Conservation (phyloP, 176 grass and related monocot species). For the Zizania latifolia region DNA sequence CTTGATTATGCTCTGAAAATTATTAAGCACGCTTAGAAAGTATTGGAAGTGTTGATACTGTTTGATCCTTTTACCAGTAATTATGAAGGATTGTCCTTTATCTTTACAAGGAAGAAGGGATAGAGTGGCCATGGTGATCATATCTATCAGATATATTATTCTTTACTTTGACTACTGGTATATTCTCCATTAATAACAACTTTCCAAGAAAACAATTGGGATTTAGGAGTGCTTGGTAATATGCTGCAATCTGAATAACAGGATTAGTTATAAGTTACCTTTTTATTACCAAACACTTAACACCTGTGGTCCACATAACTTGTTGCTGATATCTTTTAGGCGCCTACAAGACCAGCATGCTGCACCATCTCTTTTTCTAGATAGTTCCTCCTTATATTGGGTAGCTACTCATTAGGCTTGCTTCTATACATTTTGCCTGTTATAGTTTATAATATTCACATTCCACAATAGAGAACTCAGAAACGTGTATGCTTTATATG, state of each 20-base stretch:
- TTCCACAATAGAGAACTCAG: not conserved
- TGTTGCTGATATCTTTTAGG: not conserved
- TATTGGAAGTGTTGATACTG: not conserved
- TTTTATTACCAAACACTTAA: not conserved
- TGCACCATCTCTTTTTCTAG: not conserved
- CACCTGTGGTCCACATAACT: not conserved
- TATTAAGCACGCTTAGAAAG: not conserved
- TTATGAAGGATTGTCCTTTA: not conserved
- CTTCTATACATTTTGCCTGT: not conserved
- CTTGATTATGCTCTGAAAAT: slow-evolving; percentile 6
- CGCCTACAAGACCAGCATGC: not conserved
- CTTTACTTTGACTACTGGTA: not conserved
- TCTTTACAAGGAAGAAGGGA: not conserved
- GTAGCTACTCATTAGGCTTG: not conserved
- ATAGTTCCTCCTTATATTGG: not conserved
- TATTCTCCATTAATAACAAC: not conserved
- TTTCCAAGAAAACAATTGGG: not conserved
- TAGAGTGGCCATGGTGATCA: not conserved
- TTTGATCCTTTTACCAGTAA: not conserved
- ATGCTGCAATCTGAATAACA: not conserved
- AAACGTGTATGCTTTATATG: not conserved
- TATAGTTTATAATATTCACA: not conserved
- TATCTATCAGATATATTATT: not conserved
- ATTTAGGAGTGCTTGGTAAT: not conserved
- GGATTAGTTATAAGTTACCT: not conserved